phyloP scores from a whole-genome alignment of 352 stramenopile genomes.

The Globisporangium okanoganense region DNA sequence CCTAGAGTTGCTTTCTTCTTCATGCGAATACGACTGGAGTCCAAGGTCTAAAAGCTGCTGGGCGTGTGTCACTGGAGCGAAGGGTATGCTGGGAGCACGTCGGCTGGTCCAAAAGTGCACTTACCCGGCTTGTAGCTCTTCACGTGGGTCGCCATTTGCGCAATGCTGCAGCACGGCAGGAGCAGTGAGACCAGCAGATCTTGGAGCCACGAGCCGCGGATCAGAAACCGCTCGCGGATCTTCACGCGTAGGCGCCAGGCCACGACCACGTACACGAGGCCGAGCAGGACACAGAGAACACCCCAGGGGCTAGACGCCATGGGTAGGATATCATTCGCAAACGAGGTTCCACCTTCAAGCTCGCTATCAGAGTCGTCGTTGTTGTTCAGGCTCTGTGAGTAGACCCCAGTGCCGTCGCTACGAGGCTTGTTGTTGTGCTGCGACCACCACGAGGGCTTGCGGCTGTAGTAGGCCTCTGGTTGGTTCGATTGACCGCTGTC shows the following conservation, averaged over 20 bases:
- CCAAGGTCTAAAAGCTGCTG: too few species aligned
- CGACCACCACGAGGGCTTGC: not conserved
- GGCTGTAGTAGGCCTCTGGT: not conserved
- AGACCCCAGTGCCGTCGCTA: too few species aligned
- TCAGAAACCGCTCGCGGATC: slow-evolving; percentile 28
- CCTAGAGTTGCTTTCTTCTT: too few species aligned
- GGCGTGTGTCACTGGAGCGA: not conserved
- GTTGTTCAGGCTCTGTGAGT: not conserved
- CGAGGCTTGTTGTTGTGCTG: not conserved
- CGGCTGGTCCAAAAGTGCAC: slow-evolving; percentile 57
- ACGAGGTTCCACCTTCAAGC: not conserved
- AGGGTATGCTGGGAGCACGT: slow-evolving; percentile 23
- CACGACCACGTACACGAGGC: slow-evolving; percentile 8
- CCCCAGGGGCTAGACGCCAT: slow-evolving; percentile 9
- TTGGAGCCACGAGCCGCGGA: slow-evolving; percentile 17
- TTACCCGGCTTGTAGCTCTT: slow-evolving; percentile 44
- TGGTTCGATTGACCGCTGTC: not conserved
- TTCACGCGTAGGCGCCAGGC: slow-evolving; percentile 18
- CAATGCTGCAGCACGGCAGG: slow-evolving; percentile 22
- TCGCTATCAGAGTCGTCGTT: not conserved
- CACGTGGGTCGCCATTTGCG: slow-evolving; percentile 33
- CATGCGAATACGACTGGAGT: too few species aligned
- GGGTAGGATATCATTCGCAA: not conserved
- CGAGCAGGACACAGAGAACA: slow-evolving; percentile 5
- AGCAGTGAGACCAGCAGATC: slow-evolving; percentile 17